Evolutionary conservation across 257 asterid genomes (phyloP).

Genomic region (Solanum ossicruentum): DNA sequence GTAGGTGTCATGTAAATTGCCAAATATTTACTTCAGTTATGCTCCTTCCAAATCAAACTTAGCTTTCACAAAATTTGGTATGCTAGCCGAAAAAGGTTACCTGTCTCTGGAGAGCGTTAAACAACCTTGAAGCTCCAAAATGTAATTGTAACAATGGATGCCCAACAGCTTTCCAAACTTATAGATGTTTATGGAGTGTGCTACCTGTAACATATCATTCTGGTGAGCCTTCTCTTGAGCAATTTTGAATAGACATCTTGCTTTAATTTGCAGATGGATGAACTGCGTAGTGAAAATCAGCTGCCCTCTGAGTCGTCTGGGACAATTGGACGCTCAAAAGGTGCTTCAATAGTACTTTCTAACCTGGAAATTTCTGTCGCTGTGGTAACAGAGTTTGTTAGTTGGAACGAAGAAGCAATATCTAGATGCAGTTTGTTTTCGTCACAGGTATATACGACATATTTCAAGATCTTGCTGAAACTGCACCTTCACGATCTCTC

Average conservation of each 20-base stretch:
- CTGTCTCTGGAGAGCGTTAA: neutral
- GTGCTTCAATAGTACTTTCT: conserved; percentile 69
- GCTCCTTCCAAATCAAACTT: neutral
- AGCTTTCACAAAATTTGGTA: neutral
- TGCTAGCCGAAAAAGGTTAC: neutral
- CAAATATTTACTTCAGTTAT: neutral
- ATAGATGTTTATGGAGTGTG: neutral
- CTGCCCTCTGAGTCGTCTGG: conserved; percentile 70
- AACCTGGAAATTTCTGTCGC: conserved; percentile 86
- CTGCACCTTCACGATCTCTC: neutral
- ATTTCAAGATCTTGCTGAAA: neutral
- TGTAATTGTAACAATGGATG: neutral
- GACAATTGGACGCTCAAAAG: conserved; percentile 94
- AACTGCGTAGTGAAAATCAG: conserved; percentile 65
- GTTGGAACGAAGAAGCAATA: conserved; percentile 97
- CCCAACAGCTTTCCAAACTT: neutral
- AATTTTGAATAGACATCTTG: neutral
- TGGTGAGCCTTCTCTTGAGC: neutral
- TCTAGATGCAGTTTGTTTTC: conserved; percentile 75
- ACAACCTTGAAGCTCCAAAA: neutral
- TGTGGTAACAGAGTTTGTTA: conserved; percentile 92
- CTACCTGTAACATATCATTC: neutral
- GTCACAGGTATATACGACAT: conserved; percentile 49
- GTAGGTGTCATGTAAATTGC: neutral
- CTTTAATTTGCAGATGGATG: conserved; percentile 63